Evolutionary conservation across 176 grass and related monocot genomes (phyloP), one percentile per base, ranked within the genome.

Genomic region (Musa beccarii): DNA sequence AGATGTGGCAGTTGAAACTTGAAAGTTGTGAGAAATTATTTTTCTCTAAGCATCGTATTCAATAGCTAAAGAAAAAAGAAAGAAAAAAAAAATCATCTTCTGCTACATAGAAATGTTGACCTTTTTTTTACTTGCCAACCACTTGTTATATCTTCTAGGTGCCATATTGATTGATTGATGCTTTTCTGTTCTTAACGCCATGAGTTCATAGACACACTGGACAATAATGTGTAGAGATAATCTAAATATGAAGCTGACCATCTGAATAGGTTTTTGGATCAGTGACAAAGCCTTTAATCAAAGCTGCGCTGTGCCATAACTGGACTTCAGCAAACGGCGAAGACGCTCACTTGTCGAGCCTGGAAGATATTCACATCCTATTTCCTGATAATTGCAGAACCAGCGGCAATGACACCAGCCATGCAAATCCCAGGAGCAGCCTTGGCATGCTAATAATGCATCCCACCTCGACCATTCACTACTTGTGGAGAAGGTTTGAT

Each of bases 401-500:
- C 29, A 19, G 68, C 13, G 34, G 54, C 11, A 66, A 52, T 23
- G 73, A 59, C n/a, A 52, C 8, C n/a, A 64, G 50, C 17, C 22
- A 22, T 2, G 28, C 16, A 76, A 63, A 59, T 76, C 28, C 5
- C 9, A 29, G 63, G 23, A 78, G 63, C 1, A 78, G 76, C 21
- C 23, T 78, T 11, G 63, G 63, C 14, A 78, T 68, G 76, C 29
- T 78, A 43, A n/a, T 78, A 2, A 55, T 10, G 76, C 29, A 78
- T 78, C 76, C 62, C 10, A 68, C 76, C 50, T 29, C 49, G 10
- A 78, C 76, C 21, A 68, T 68, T 34, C 76, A 78, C 51, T 54
- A 54, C 22, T 34, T 67, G 8, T 78, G 76, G 76, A 78, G 63
- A 19, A 78, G 54, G 22, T 78, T 78, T 28, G 76, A 78, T 55